Base-by-base conservation (phyloP, 495 filamentous ascomycete genomes). In the Hypomontagnella monticulosa region DNA sequence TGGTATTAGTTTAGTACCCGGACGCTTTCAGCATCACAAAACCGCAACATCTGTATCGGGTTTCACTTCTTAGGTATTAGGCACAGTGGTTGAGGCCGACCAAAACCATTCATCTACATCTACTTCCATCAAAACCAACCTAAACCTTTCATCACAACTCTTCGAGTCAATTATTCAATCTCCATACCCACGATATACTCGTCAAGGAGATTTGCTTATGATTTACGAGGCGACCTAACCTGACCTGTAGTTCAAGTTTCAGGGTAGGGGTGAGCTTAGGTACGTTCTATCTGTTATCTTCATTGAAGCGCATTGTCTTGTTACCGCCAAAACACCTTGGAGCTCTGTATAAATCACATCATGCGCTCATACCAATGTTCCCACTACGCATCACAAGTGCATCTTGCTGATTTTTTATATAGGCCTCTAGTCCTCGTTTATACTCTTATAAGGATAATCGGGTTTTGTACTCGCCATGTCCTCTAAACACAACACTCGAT, bases 401-500 rank as follows among this genome's bases (percentile, higher is more conserved):
- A 10, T 4, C 23, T 1, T 46, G 14, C 61, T 64, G 52, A 64
- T 47, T 15, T 30, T 27, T 4, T 18, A 42, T 38, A 1, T 27
- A 53, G 57, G 16, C 36, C 23, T 34, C 36, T 30, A 18, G 15
- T 34, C 33, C 41, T 55, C 7, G 0, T 43, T 11, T 18, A 34
- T 32, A 8, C 37, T 53, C 41, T 40, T 19, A 33, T 20, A 27
- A 43, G 38, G 46, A 30, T 8, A 18, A 43, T 12, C 20, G 12
- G 12, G 54, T 8, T 15, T 10, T 52, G 27, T 15, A 47, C 33
- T 38, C 32, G 67, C 19, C 19, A 77, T 77, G 75, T 74, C 74
- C 33, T 61, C 67, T 30, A 32, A 53, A 61, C 71, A 68, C 12
- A 69, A 46, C 11, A 71, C 70, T 15, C 65, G 75, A n/a, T 54